Evolutionary conservation across 768 basidiomycete genomes (phyloP), one percentile per base, ranked within the genome.

Genomic region (Boletellus ananas): DNA sequence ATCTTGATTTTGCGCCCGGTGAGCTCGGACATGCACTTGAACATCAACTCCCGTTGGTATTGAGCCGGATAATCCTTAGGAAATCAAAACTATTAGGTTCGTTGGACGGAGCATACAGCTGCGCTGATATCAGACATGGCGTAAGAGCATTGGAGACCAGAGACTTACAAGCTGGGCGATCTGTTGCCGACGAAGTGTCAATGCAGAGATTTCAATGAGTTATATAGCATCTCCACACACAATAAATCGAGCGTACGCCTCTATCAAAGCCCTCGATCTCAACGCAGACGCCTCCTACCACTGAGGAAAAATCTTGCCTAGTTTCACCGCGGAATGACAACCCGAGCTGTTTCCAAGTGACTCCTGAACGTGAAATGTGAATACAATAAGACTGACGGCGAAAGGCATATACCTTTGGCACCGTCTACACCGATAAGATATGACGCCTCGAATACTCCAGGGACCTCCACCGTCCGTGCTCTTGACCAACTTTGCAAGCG

Each of bases 391-490:
- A 29, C 7, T 29, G 23, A 6, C 4, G 7, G 7, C 10, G 2
- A 7, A 29, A 11, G 3, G 6, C 14, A 52, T 57, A n/a, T 12
- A 63, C 66, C 57, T 44, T 53, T 63, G 0, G 71, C 76, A 14
- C 74, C 74, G 51, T 77, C 78, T 0, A 69, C 61, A 3, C 75
- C 75, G 16, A 77, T 58, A 1, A 79, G 54, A 54, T 63, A 76
- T 2, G 63, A 58, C 14, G 54, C 58, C 6, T 50, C 57, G 5
- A 65, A 50, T 3, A 43, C 60, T 50, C 75, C 71, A n/a, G 47
- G 36, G 0, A 41, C 37, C 27, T 66, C 64, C 21, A 1, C 57
- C 68, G 3, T 63, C 55, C 18, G 29, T 42, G 14, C 11, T 56
- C 47, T 66, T 62, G 23, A 68, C 34, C 6, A 79, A 49, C 11